Conservation (phyloP, 148 eudicot species). For the Cornus controversa region DNA sequence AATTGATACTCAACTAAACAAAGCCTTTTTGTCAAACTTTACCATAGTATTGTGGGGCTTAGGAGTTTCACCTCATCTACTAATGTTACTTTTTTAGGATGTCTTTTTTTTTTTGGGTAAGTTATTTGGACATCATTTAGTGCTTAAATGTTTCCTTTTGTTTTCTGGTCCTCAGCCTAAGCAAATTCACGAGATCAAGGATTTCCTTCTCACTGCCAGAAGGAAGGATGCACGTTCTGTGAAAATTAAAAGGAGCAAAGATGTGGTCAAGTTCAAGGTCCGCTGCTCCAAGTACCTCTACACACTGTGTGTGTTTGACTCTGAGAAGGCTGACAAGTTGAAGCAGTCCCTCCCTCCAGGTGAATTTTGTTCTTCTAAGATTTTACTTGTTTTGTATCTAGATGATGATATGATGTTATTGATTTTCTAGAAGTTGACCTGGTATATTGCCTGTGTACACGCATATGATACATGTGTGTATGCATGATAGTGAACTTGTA, state of each 20-base stretch:
- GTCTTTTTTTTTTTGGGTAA: no score
- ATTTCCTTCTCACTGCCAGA: slow-evolving; percentile 61
- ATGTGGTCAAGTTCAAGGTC: slow-evolving; percentile 63
- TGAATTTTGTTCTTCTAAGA: neutral
- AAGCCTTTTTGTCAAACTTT: no score
- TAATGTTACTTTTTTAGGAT: no score
- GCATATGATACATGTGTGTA: neutral
- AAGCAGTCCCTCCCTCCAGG: slow-evolving; percentile 70
- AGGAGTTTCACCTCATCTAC: no score
- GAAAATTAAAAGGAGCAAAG: slow-evolving; percentile 54
- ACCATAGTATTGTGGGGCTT: no score
- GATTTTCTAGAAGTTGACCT: no score
- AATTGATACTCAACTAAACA: no score
- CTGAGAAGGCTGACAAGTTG: slow-evolving; percentile 60
- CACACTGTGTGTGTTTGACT: slow-evolving; percentile 52
- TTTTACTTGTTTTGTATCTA: neutral
- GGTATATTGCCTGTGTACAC: no score
- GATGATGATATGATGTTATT: neutral
- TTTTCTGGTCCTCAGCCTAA: slow-evolving; percentile 34
- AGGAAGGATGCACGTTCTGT: slow-evolving; percentile 62
- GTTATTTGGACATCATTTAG: neutral
- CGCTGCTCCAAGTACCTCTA: slow-evolving; percentile 64
- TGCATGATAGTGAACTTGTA: neutral
- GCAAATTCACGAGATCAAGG: slow-evolving; percentile 65
- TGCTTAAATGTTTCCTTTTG: neutral